Conservation (phyloP, 768 basidiomycete genomes). For the Russula lepida region DNA sequence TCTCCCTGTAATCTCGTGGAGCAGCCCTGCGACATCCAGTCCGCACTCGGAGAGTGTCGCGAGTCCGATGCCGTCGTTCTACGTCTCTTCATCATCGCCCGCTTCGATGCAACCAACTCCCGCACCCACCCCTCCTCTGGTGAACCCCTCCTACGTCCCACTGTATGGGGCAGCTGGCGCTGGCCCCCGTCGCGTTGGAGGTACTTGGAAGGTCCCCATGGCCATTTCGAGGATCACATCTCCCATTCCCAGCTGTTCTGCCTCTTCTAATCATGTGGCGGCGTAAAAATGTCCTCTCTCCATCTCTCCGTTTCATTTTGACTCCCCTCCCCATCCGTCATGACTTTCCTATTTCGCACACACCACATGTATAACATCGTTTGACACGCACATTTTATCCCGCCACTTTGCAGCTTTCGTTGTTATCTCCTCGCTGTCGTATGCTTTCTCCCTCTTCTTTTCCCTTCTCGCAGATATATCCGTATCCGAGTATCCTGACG, state of each 20-base stretch:
- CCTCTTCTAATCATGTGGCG: constrained; percentile 3
- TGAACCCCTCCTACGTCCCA: not conserved
- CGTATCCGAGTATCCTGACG: not conserved
- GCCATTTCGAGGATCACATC: not conserved
- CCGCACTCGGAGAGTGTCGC: not conserved
- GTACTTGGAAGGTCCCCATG: constrained; percentile 13
- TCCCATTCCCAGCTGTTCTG: not conserved
- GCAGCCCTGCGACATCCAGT: not conserved
- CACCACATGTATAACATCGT: constrained; percentile 5
- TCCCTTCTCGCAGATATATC: not conserved
- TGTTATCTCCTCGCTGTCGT: constrained; percentile 13
- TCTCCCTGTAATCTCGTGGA: not conserved
- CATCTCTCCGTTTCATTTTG: too few species aligned
- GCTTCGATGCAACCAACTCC: not conserved
- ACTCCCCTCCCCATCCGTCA: not conserved
- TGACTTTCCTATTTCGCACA: not conserved
- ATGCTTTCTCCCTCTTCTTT: not conserved
- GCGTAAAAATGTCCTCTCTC: not conserved
- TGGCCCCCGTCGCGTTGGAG: constrained; percentile 11
- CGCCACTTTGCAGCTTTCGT: constrained; percentile 12
- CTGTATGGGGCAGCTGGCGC: constrained; percentile 11
- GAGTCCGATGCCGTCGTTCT: constrained; percentile 1
- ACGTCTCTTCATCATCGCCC: not conserved
- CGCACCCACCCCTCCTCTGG: not conserved
- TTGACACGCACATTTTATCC: not conserved